Evolutionary conservation across 139 green algal genomes (phyloP).

Genomic region (Chlamydomonas sp.): DNA sequence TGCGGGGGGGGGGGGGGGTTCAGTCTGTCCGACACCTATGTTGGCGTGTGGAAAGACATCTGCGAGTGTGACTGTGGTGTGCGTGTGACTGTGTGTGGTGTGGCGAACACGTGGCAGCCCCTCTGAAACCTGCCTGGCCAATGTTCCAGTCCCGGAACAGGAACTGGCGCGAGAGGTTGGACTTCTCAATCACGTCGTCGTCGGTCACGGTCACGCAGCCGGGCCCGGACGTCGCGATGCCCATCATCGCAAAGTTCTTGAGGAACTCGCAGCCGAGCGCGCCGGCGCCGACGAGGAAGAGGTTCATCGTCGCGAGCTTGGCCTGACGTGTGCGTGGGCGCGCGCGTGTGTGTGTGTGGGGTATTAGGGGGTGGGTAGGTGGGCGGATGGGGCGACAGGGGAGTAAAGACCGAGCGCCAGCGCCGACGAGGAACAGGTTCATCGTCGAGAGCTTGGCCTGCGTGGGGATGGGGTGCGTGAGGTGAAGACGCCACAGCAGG

Average conservation of each 20-base stretch:
- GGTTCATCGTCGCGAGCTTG: constrained; percentile 57
- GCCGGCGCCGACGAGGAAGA: constrained; percentile 93
- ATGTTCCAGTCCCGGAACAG: constrained; percentile 97
- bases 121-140: constrained; percentile 63
- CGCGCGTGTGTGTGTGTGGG: background rate
- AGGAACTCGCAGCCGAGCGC: constrained; percentile 97
- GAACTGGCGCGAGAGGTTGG: constrained; percentile 96
- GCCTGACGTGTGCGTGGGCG: constrained; percentile 42
- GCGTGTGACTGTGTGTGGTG: too few species aligned
- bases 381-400: too few species aligned
- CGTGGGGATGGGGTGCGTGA: constrained; percentile 22
- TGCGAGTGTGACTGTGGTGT: too few species aligned
- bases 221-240: constrained; percentile 40
- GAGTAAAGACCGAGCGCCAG: background rate
- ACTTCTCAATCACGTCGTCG: constrained; percentile 97
- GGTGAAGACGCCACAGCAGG: background rate
- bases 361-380: background rate
- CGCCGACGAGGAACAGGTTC: constrained; percentile 72
- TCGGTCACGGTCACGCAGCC: constrained; percentile 82
- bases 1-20: too few species aligned
- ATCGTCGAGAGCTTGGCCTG: constrained; percentile 62
- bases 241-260: constrained; percentile 98
- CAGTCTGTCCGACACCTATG: too few species aligned
- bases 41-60: too few species aligned
- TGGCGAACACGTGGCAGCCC: too few species aligned